Evolutionary conservation across 1,284 basidiomycete genomes (phyloP), one percentile per base, ranked within the genome.

Genomic region (Cryptococcus maquisensis): DNA sequence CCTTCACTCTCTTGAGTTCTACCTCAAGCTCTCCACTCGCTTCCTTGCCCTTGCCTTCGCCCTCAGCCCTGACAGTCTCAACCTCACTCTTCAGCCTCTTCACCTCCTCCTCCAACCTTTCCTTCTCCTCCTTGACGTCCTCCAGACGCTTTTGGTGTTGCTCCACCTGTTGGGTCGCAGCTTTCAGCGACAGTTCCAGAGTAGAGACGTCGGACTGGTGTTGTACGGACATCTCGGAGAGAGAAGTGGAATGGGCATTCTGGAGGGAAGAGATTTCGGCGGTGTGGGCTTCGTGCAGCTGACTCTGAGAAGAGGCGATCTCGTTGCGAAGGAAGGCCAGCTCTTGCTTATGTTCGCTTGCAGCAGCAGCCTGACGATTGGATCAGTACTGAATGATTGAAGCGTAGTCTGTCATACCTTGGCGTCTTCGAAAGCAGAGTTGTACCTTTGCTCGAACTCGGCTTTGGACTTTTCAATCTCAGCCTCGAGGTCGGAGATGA

Each of bases 211-310:
- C 51, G 20, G 21, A 55, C 3, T 51, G 20, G 45, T 65, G 62
- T 5, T 60, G 56, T 3, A 59, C 60, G 8, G 44, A 32, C 0
- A 59, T 6, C 5, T 52, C 41, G 4, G 61, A 38, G 4, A 69
- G 43, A 2, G 49, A 46, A 12, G 56, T 52, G 3, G 60, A 59
- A 41, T 70, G 67, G 6, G 54, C 43, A n/a, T 62, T 55, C n/a
- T 55, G 50, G 10, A 66, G 48, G 2, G 60, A 49, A 40, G 66
- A 60, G 32, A 69, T 46, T 53, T 67, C 67, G 9, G 62, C 56
- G 16, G 50, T 36, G 44, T 67, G 67, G 2, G 63, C 57, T 23
- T 54, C 51, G 2, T 51, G 38, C 10, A 63, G 51, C 37, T 63
- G 57, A 1, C 54, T 41, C 32, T 58, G 62, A n/a, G 63, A 61